phyloP scores from a whole-genome alignment of 2,329 filamentous ascomycete species.

The Amauroascus verrucosus region DNA sequence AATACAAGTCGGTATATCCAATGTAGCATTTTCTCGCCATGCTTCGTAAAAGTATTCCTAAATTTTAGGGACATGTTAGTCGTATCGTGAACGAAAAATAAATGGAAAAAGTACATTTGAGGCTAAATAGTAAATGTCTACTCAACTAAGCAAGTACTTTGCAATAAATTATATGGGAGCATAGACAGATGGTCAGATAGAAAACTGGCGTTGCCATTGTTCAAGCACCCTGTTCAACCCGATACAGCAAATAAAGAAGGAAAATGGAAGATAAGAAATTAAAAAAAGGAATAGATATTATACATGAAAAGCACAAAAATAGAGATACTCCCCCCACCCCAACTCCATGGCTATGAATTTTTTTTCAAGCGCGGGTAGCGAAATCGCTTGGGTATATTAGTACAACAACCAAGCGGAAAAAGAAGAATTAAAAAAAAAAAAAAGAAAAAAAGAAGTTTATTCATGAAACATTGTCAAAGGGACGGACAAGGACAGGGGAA shows the following conservation, averaged over 20 bases:
- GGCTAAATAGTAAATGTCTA: too few relatives aligned
- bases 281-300: background rate
- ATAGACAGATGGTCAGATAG: too few relatives aligned
- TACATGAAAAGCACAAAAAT: background rate
- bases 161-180: too few relatives aligned
- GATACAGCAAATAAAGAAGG: background rate
- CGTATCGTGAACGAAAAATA: too few relatives aligned
- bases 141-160: too few relatives aligned
- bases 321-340: background rate
- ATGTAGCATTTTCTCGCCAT: too few relatives aligned
- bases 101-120: too few relatives aligned
- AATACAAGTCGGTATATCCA: too few relatives aligned
- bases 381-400: slow-evolving; percentile 3
- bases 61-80: too few relatives aligned
- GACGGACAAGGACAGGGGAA: background rate
- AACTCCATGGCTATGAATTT: slow-evolving; percentile 7
- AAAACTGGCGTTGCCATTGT: too few relatives aligned
- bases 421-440: background rate
- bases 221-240: too few relatives aligned
- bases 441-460: background rate
- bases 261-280: background rate
- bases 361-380: background rate
- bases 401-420: background rate
- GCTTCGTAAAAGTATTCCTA: too few relatives aligned
- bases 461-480: background rate